Evolutionary conservation across 805 yeast genomes (phyloP).

Genomic region (Torulaspora gathmanii): DNA sequence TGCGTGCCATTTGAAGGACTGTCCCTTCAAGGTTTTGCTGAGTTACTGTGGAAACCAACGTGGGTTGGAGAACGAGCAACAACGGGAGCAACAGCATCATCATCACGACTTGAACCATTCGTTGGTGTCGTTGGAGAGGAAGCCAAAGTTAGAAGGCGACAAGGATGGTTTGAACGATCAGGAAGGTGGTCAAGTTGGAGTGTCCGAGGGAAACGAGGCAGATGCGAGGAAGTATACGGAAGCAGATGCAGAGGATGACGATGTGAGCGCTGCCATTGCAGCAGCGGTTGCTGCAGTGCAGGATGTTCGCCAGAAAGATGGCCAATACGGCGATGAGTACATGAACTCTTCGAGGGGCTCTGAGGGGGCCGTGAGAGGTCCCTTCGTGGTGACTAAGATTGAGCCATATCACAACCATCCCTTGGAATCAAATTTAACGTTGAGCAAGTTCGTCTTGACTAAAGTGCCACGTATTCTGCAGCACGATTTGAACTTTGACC

Average conservation of each 20-base stretch:
- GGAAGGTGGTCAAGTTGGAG: constrained; percentile 1
- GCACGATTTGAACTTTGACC: constrained; percentile 34
- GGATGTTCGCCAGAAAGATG: constrained; percentile 17
- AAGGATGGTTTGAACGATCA: constrained; percentile 9
- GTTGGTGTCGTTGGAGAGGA: constrained; percentile 8
- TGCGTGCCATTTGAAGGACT: constrained; percentile 35
- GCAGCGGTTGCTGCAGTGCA: constrained; percentile 36
- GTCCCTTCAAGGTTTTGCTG: constrained; percentile 33
- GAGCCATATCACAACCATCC: constrained; percentile 37
- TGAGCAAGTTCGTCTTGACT: constrained; percentile 33
- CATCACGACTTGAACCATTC: constrained; percentile 9
- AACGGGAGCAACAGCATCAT: constrained; percentile 9
- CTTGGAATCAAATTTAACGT: constrained; percentile 29
- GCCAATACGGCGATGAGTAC: constrained; percentile 8
- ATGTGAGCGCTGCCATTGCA: constrained; percentile 35
- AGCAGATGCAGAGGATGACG: constrained; percentile 23
- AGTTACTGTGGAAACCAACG: constrained; percentile 30
- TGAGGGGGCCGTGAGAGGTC: constrained; percentile 22
- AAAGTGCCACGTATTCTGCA: constrained; percentile 35
- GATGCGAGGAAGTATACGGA: constrained; percentile 15
- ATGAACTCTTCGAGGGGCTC: background rate
- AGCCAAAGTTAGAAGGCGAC: constrained; percentile 6
- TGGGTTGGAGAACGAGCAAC: constrained; percentile 13
- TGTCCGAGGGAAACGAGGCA: background rate
- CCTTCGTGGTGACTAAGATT: constrained; percentile 35